Evolutionary conservation across 495 filamentous ascomycete genomes (phyloP).

Genomic region (Astrocystis sublimbata): DNA sequence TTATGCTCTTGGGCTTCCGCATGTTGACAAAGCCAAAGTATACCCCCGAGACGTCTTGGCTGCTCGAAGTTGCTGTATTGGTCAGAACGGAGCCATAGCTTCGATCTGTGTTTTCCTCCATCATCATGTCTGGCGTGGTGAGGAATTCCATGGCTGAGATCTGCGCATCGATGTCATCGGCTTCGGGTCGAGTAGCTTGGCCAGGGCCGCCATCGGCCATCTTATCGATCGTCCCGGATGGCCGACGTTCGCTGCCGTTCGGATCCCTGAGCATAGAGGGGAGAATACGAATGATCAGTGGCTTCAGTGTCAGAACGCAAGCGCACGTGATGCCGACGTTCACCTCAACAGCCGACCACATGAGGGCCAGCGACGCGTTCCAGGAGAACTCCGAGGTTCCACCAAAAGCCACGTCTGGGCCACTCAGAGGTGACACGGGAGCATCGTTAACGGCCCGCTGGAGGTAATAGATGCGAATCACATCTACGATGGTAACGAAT

Average conservation of each 20-base stretch:
- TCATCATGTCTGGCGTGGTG: slow-evolving; percentile 52
- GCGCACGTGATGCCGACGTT: slow-evolving; percentile 86
- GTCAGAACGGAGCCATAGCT: background rate
- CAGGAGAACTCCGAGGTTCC: slow-evolving; percentile 51
- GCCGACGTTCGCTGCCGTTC: slow-evolving; percentile 31
- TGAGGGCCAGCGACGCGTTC: slow-evolving; percentile 81
- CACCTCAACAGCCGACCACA: slow-evolving; percentile 93
- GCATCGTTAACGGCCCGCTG: slow-evolving; percentile 62
- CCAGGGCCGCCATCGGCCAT: slow-evolving; percentile 25
- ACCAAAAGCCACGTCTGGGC: slow-evolving; percentile 35
- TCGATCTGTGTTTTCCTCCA: slow-evolving; percentile 8
- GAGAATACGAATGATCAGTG: slow-evolving; percentile 72
- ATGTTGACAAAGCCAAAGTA: slow-evolving; percentile 86
- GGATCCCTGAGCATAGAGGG: slow-evolving; percentile 66
- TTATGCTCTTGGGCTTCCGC: slow-evolving; percentile 74
- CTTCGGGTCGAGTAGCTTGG: slow-evolving; percentile 18
- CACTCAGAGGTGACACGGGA: slow-evolving; percentile 23
- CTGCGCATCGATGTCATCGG: slow-evolving; percentile 31
- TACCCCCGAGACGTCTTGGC: slow-evolving; percentile 24
- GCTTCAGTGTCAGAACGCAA: slow-evolving; percentile 87
- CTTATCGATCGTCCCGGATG: slow-evolving; percentile 18
- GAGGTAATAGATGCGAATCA: slow-evolving; percentile 85
- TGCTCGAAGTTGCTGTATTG: slow-evolving; percentile 1
- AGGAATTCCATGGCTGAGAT: slow-evolving; percentile 61
- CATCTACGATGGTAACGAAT: slow-evolving; percentile 85